These are phyloP conservation scores for Ophiostoma sp. DNA, from an alignment of 2,329 filamentous ascomycete genomes.

Conservation along the genomic window DNA sequence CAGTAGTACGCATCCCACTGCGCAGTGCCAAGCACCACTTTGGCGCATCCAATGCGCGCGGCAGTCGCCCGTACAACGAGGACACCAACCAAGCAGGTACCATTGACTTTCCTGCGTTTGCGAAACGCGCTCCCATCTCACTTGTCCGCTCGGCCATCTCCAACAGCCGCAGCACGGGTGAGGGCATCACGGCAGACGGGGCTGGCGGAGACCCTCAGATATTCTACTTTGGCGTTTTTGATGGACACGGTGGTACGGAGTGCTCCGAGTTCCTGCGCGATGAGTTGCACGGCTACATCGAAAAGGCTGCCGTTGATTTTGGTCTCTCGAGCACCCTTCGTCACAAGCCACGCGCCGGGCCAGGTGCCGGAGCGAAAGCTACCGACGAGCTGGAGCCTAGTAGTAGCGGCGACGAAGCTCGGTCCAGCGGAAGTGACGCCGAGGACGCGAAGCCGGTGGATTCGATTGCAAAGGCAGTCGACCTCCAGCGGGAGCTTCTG, in stretches of 20 bases:
- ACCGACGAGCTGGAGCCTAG: background rate
- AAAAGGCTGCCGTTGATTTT: constrained; percentile 71
- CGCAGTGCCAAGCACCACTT: constrained; percentile 95
- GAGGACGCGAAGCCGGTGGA: background rate
- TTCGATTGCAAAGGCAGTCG: constrained; percentile 24
- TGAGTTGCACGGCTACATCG: constrained; percentile 80
- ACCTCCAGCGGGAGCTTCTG: constrained; percentile 66
- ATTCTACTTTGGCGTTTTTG: constrained; percentile 96
- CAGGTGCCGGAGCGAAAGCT: background rate
- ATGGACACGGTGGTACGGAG: constrained; percentile 86
- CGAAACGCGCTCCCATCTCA: constrained; percentile 69
- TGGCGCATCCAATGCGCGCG: constrained; percentile 70
- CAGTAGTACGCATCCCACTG: constrained; percentile 89
- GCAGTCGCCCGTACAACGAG: constrained; percentile 84
- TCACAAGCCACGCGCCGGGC: constrained; percentile 29
- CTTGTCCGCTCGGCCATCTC: constrained; percentile 42
- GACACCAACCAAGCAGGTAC: constrained; percentile 92
- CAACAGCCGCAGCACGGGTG: constrained; percentile 47
- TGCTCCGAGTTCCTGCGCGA: constrained; percentile 84
- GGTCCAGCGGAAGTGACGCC: background rate
- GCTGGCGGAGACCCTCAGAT: constrained; percentile 81
- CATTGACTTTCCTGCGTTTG: constrained; percentile 86
- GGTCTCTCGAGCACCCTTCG: constrained; percentile 70
- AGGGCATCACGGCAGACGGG: constrained; percentile 66
- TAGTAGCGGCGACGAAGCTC: background rate